Conservation (phyloP, 1,284 basidiomycete species). For the Lentinula novae-zelandiae region DNA sequence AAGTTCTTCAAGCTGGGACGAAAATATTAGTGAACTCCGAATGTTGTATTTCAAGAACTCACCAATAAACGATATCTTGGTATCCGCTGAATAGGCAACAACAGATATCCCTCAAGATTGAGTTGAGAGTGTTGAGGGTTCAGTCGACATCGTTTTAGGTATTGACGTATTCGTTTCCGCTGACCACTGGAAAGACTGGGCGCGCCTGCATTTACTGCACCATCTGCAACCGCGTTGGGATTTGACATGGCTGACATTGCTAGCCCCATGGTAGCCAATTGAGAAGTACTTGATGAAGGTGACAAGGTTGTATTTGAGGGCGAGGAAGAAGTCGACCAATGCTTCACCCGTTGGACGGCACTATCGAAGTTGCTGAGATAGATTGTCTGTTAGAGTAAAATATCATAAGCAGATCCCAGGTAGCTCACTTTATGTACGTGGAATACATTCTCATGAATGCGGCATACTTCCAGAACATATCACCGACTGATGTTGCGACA, state of each 20-base stretch:
- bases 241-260: conserved; percentile 54
- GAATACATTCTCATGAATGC: conserved; percentile 98
- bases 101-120: conserved; percentile 91
- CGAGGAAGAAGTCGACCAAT: conserved; percentile 66
- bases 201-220: conserved; percentile 32
- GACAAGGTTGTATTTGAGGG: conserved; percentile 46
- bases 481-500: conserved; percentile 81
- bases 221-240: conserved; percentile 41
- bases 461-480: conserved; percentile 88
- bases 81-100: conserved; percentile 94
- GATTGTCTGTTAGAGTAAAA: conserved; percentile 7
- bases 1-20: conserved; percentile 74
- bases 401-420: neutral
- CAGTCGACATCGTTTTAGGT: conserved; percentile 81
- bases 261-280: conserved; percentile 60
- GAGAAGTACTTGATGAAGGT: conserved; percentile 57
- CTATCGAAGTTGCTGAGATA: conserved; percentile 82
- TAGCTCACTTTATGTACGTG: conserved; percentile 88
- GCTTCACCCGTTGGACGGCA: conserved; percentile 80
- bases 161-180: conserved; percentile 81
- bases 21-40: neutral
- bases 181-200: conserved; percentile 67
- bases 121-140: conserved; percentile 94
- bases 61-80: conserved; percentile 93
- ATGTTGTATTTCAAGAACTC: conserved; percentile 22